A percentile compares a stretch with the other conserved stretches of the same genome.
Evolutionary conservation across 2,329 filamentous ascomycete species (phyloP).

Genomic region (Ophiostoma fasciatum): DNA sequence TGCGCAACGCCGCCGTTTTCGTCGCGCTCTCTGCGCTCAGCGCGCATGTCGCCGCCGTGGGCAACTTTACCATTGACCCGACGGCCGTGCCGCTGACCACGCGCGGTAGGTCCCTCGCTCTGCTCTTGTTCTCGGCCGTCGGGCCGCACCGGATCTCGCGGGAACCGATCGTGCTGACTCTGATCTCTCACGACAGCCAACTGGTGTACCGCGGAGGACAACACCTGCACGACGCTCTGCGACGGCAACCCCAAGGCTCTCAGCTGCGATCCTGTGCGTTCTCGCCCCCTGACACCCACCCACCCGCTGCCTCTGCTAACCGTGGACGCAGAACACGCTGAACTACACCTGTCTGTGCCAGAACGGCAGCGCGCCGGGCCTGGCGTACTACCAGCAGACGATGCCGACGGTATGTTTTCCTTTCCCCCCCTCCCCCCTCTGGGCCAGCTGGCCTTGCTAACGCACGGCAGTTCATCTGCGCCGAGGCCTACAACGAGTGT

Average conservation of each 20-base stretch:
- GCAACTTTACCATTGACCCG: constrained; percentile 31
- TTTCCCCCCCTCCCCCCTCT: not conserved
- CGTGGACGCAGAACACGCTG: constrained; percentile 24
- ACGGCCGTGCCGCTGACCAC: constrained; percentile 17
- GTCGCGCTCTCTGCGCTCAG: constrained; percentile 28
- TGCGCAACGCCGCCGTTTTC: constrained; percentile 27
- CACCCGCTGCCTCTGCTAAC: not conserved
- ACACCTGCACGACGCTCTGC: constrained; percentile 37
- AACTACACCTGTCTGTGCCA: constrained; percentile 34
- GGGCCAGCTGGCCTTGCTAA: too few species aligned
- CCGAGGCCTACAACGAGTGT: constrained; percentile 32
- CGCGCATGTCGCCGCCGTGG: constrained; percentile 23
- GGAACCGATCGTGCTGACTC: constrained; percentile 6
- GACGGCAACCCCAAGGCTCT: constrained; percentile 23
- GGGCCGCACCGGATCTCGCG: too few species aligned
- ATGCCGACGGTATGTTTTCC: constrained; percentile 25
- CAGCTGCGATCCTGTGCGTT: constrained; percentile 31
- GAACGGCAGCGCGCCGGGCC: constrained; percentile 33
- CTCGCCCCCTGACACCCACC: not conserved
- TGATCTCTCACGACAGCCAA: constrained; percentile 20
- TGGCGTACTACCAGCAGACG: constrained; percentile 38
- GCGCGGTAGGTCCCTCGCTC: constrained; percentile 23
- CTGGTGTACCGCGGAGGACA: constrained; percentile 37
- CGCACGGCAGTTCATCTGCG: constrained; percentile 32
- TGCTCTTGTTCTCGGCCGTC: not conserved